These are phyloP conservation scores for Trypanosoma lewisi DNA, from an alignment of 208 protist genomes.

Conservation along the genomic window DNA sequence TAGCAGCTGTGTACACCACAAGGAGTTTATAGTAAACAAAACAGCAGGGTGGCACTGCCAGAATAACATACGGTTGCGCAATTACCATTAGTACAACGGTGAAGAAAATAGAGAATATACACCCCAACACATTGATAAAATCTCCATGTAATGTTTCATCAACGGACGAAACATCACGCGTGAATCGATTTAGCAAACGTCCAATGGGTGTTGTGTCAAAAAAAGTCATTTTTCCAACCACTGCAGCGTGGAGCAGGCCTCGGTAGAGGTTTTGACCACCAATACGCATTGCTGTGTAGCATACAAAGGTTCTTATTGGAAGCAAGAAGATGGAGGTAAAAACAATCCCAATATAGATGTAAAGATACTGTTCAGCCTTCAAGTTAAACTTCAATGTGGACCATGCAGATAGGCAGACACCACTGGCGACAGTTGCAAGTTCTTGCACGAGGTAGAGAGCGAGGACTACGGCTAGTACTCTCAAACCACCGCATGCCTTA, in stretches of 20 bases:
- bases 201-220: conserved; percentile 90
- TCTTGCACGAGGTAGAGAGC: conserved; percentile 35
- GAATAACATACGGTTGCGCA: conserved; percentile 33
- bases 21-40: conserved; percentile 71
- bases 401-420: conserved; percentile 43
- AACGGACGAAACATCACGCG: conserved; percentile 38
- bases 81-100: conserved; percentile 40
- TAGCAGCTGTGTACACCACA: conserved; percentile 52
- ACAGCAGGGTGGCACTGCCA: conserved; percentile 52
- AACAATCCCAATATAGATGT: too few species aligned
- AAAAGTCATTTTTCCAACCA: conserved; percentile 63
- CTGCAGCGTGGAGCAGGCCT: conserved; percentile 29
- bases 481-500: conserved; percentile 29
- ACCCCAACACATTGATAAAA: conserved; percentile 47
- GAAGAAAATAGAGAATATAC: conserved; percentile 46
- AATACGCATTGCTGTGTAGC: conserved; percentile 20
- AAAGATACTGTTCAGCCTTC: too few species aligned
- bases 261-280: conserved; percentile 30
- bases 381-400: too few species aligned
- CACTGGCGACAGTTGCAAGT: conserved; percentile 7
- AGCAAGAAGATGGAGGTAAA: too few species aligned
- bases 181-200: conserved; percentile 65
- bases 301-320: too few species aligned
- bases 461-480: conserved; percentile 20
- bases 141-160: conserved; percentile 53